These are phyloP conservation scores for Colletotrichum zoysiae DNA, from an alignment of 2,329 filamentous ascomycete genomes.

Conservation along the genomic window DNA sequence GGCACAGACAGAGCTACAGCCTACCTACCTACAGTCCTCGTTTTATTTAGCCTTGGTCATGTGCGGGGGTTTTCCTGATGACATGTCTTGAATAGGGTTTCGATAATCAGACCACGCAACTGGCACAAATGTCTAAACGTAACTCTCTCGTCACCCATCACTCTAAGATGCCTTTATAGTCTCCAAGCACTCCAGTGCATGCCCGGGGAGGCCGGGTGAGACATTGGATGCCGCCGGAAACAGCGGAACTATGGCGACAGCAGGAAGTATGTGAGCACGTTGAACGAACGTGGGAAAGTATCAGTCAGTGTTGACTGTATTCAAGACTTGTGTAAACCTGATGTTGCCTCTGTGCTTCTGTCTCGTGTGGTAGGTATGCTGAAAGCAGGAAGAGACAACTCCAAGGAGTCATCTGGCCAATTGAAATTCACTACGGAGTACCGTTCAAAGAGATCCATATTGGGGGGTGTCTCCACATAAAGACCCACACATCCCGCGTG, in stretches of 20 bases:
- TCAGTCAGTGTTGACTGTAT: neutral
- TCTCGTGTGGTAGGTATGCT: neutral
- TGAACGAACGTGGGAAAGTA: neutral
- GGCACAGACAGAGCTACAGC: no score
- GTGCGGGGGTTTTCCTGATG: neutral
- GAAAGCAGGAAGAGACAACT: neutral
- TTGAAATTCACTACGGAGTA: neutral
- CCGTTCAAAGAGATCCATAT: neutral
- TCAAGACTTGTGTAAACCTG: neutral
- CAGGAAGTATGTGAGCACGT: no score
- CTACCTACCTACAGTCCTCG: neutral
- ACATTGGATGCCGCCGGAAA: neutral
- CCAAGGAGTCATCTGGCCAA: neutral
- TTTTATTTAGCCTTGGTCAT: neutral
- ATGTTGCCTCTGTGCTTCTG: neutral
- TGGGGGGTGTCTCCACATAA: neutral
- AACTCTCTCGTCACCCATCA: neutral
- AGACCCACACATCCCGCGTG: fast-evolving
- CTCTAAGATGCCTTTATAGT: neutral
- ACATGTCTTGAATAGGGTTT: no score
- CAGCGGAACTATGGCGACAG: no score
- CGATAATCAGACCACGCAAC: neutral
- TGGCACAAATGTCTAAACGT: neutral
- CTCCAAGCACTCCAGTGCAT: neutral
- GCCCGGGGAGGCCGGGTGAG: no score